A percentile compares a stretch with the other conserved stretches of the same genome.
Conservation (phyloP, 2,329 filamentous ascomycete genomes). For the Aspergillus quadrilineatus region DNA sequence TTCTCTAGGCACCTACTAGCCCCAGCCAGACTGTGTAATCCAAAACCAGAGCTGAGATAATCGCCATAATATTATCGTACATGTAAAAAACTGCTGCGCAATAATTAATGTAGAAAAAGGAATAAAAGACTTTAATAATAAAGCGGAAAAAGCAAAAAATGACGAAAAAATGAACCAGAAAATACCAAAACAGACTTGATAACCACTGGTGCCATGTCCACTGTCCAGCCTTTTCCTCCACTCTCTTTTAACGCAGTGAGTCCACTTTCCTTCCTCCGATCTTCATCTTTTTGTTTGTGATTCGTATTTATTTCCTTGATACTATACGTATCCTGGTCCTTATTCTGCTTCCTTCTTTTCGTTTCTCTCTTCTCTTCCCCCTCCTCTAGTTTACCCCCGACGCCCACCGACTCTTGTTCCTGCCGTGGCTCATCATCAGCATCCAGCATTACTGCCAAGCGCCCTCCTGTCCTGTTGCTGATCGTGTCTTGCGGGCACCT, state of each 20-base stretch:
- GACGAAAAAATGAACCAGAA: constrained; percentile 6
- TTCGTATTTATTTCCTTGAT: constrained; percentile 12
- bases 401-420: constrained; percentile 4
- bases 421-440: constrained; percentile 2
- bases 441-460: constrained; percentile 28
- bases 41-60: neutral
- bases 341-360: constrained; percentile 5
- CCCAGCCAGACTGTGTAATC: neutral
- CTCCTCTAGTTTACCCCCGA: neutral
- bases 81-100: neutral
- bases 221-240: constrained; percentile 21
- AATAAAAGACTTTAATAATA: neutral
- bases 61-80: neutral
- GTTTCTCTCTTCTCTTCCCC: constrained; percentile 5
- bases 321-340: constrained; percentile 6
- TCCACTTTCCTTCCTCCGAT: constrained; percentile 19
- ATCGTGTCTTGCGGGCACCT: constrained; percentile 28
- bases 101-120: neutral
- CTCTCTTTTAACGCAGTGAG: constrained; percentile 5
- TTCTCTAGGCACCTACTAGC: constrained; percentile 5
- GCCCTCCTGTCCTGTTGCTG: constrained; percentile 21
- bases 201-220: constrained; percentile 26
- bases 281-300: constrained; percentile 18
- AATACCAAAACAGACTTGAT: constrained; percentile 12
- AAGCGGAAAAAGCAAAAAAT: constrained; percentile 1